Base-by-base conservation (phyloP, 331 rosid species). In the Cydonia oblonga region DNA sequence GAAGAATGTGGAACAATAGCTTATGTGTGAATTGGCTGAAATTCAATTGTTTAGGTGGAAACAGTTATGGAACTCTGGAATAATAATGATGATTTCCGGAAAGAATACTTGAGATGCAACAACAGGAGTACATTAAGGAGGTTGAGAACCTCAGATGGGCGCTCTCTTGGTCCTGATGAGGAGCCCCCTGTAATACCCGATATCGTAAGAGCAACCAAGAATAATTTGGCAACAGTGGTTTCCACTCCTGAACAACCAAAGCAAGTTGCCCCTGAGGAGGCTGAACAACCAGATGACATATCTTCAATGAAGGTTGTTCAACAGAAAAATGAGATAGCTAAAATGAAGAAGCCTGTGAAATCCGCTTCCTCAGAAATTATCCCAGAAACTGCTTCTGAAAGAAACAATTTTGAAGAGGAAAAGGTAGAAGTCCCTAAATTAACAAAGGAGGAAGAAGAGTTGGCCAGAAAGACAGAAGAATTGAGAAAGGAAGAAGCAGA, bases 101-200 rank as follows among this genome's bases (percentile, higher is more conserved):
- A 71, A 79, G 81, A 89, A 66, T 92, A 92, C 66, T 32, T 79
- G 19, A 88, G 81, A 79, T 81, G 89, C 86, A 89, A 92, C 88
- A 87, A 80, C 71, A 87, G 96, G 83, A 89, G 93, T 78, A 92
- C 90, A 60, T 22, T 92, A 66, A 81, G 89, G 89, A 88, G 97
- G 83, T 78, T 92, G 82, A 82, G 84, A 82, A 92, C 97, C 30
- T 70, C 68, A 29, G 97, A 89, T 79, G 97, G 97, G 68, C 88
- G 96, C 28, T 72, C 87, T 16, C 93, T 89, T 61, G 87, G 90
- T 72, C 96, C 93, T n/a, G 89, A 85, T 68, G 97, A 92, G 83
- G 92, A 83, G 76, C 88, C 88, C 20, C 93, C 91, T 61, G 74
- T 79, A 57, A 80, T 85, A 63, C 90, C 87, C 18, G 62, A 42